Conservation (phyloP, 306 rosid genomes). For the Cucurbita maxima region DNA sequence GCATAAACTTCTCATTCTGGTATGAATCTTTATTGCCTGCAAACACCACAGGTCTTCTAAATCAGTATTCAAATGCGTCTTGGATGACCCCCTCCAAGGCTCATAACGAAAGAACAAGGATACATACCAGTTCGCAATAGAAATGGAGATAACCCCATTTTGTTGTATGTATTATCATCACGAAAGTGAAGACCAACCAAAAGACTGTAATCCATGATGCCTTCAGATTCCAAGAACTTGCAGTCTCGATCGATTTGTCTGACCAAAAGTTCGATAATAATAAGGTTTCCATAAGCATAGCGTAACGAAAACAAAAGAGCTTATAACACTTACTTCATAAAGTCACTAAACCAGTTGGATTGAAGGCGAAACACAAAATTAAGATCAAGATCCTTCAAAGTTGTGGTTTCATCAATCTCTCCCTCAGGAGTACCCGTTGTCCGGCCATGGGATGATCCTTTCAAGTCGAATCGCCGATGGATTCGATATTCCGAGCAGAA, state of each 20-base stretch:
- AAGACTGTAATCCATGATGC: constrained; percentile 98
- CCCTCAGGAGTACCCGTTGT: constrained; percentile 58
- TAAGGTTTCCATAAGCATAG: constrained; percentile 1
- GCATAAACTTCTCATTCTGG: constrained; percentile 79
- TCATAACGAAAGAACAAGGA: neutral
- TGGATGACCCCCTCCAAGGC: neutral
- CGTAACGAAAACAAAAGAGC: too few relatives aligned
- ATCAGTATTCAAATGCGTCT: neutral
- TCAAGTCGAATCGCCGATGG: constrained; percentile 84
- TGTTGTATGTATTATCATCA: constrained; percentile 55
- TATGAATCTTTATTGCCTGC: constrained; percentile 68
- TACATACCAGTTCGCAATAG: constrained; percentile 63
- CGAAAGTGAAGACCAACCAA: constrained; percentile 90
- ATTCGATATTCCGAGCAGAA: constrained; percentile 92
- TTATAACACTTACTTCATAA: constrained; percentile 34
- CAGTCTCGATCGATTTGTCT: constrained; percentile 87
- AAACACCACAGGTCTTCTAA: constrained; percentile 1
- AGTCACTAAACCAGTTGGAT: constrained; percentile 42
- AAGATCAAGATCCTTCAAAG: constrained; percentile 91
- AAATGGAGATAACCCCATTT: constrained; percentile 80
- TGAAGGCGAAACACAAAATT: constrained; percentile 77
- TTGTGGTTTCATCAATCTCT: constrained; percentile 90
- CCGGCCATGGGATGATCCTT: constrained; percentile 97
- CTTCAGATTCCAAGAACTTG: constrained; percentile 71
- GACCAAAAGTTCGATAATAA: constrained; percentile 16